Conservation (phyloP, 352 stramenopile species). For the Aphanomyces euteiches region DNA sequence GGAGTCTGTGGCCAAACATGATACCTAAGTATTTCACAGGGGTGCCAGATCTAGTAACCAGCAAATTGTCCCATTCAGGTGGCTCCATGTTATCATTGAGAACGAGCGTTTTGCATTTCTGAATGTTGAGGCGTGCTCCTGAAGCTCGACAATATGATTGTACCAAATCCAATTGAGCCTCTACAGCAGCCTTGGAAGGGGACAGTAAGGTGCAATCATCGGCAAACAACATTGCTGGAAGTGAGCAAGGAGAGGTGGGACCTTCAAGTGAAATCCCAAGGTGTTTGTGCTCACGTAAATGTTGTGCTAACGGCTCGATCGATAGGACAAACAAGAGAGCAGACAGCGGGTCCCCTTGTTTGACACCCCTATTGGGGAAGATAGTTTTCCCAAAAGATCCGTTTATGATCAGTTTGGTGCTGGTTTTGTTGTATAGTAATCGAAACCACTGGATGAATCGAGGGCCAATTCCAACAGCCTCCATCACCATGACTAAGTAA, state of each 20-base stretch:
- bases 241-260: not conserved
- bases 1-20: conserved; percentile 20
- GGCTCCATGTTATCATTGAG: conserved; percentile 20
- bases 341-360: not conserved
- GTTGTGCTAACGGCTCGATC: not conserved
- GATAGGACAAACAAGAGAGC: not conserved
- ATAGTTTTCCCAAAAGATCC: not conserved
- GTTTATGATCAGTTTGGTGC: conserved; percentile 10
- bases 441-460: conserved; percentile 17
- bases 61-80: not conserved
- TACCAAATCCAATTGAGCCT: conserved; percentile 33
- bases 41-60: not conserved
- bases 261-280: not conserved
- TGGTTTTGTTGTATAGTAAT: not conserved
- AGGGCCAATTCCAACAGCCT: conserved; percentile 25
- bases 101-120: conserved; percentile 28
- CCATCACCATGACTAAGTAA: conserved; percentile 32
- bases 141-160: conserved; percentile 34
- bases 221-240: conserved; percentile 35
- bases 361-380: conserved; percentile 30
- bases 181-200: not conserved
- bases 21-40: conserved; percentile 31
- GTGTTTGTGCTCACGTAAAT: not conserved
- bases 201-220: conserved; percentile 33
- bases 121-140: conserved; percentile 28